Percentiles rank a stretch among this genome's conserved stretches.
Conservation (phyloP, 306 rosid genomes). For the Acacia melanoxylon region DNA sequence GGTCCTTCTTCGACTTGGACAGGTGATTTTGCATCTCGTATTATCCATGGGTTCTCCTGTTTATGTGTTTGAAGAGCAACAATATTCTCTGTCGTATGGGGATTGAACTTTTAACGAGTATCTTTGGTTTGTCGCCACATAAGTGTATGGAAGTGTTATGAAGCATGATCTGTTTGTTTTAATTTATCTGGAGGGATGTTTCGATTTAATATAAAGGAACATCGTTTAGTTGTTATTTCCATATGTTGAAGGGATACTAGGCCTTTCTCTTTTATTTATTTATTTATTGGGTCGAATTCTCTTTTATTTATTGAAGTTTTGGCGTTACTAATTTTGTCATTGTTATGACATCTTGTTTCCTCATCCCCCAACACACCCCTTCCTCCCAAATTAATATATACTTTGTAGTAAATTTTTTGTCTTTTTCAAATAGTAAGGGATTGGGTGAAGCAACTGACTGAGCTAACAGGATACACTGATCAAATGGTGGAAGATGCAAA, state of each 20-base stretch:
- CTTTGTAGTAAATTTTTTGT: conserved; percentile 1
- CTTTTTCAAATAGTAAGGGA: conserved; percentile 61
- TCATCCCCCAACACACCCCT: not conserved
- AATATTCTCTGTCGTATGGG: not conserved
- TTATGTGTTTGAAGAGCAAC: not conserved
- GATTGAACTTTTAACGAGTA: not conserved
- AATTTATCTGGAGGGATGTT: not conserved
- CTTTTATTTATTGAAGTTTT: not conserved
- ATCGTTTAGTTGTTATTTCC: not conserved
- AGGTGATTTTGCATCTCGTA: conserved; percentile 32
- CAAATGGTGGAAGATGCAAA: conserved; percentile 96
- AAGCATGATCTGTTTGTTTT: not conserved
- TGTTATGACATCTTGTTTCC: not conserved
- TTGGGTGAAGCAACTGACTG: conserved; percentile 87
- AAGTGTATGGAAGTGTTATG: not conserved
- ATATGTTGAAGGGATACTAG: not conserved
- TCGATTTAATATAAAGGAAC: not conserved
- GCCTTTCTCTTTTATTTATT: no score
- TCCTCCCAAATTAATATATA: not conserved
- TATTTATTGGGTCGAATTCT: not conserved
- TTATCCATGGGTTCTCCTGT: not conserved
- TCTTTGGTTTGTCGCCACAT: not conserved
- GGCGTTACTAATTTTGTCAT: not conserved
- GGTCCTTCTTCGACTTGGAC: conserved; percentile 55
- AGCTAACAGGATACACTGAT: conserved; percentile 76